These are phyloP conservation scores for Linnemannia elongata DNA, from an alignment of 192 early-diverging fungal species.

Conservation along the genomic window DNA sequence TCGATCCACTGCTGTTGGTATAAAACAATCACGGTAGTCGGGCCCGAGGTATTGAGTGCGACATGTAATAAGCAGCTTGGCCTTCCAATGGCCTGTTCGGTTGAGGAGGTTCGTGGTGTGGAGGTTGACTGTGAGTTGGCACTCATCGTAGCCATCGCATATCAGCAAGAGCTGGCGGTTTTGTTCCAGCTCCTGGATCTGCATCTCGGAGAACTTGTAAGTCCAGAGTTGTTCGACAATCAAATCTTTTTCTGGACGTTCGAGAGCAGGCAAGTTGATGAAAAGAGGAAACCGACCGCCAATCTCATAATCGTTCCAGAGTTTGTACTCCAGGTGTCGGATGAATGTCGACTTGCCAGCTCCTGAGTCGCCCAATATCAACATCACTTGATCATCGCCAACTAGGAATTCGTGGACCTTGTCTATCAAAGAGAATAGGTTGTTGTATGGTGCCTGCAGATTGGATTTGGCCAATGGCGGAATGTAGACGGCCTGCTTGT, in stretches of 20 bases:
- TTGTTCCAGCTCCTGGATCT: constrained; percentile 6
- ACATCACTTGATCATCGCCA: constrained; percentile 3
- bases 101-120: constrained; percentile 1
- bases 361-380: constrained; percentile 6
- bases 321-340: neutral
- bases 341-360: constrained; percentile 5
- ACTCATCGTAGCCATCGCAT: constrained; percentile 27
- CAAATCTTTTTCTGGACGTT: constrained; percentile 2
- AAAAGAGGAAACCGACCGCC: neutral
- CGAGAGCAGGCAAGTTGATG: neutral
- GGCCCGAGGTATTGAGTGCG: constrained; percentile 4
- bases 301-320: neutral
- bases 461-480: neutral
- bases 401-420: constrained; percentile 4
- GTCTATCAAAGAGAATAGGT: neutral
- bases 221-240: constrained; percentile 5
- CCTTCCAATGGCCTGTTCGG: neutral
- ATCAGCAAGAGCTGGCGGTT: neutral
- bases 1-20: neutral
- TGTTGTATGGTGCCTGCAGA: neutral
- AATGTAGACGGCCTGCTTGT: neutral
- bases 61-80: constrained; percentile 14
- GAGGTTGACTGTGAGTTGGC: neutral
- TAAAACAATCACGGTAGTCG: neutral
- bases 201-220: neutral